These are phyloP conservation scores for Phoma sp. DNA, from an alignment of 2,329 filamentous ascomycete genomes.

Conservation along the genomic window DNA sequence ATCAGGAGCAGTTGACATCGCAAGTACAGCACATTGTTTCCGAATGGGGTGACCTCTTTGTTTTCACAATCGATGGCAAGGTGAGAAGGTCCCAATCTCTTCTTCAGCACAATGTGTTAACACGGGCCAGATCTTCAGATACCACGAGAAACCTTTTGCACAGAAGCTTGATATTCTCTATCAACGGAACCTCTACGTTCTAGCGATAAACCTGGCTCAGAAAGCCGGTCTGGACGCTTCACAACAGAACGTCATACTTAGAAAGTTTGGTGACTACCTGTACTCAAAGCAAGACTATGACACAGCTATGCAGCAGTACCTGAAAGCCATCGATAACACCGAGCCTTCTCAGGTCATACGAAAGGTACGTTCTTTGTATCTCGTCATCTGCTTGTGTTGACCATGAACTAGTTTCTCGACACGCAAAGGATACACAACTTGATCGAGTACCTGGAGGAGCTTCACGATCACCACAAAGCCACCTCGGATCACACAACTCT, in stretches of 20 bases:
- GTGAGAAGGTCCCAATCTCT: constrained; percentile 55
- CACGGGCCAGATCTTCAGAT: constrained; percentile 73
- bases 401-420: constrained; percentile 75
- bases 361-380: constrained; percentile 63
- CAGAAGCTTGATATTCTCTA: constrained; percentile 94
- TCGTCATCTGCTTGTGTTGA: constrained; percentile 14
- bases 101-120: constrained; percentile 16
- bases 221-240: constrained; percentile 80
- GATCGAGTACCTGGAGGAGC: constrained; percentile 94
- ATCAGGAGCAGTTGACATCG: constrained; percentile 84
- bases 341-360: constrained; percentile 96
- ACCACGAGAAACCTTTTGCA: constrained; percentile 88
- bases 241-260: constrained; percentile 90
- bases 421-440: constrained; percentile 97
- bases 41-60: constrained; percentile 90
- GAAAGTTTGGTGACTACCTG: constrained; percentile 90
- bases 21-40: constrained; percentile 81
- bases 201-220: constrained; percentile 91
- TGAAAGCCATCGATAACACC: constrained; percentile 93
- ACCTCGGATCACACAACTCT: constrained; percentile 95
- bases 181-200: constrained; percentile 87
- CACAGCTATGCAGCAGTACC: constrained; percentile 98
- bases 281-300: constrained; percentile 97
- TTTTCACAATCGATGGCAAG: constrained; percentile 92
- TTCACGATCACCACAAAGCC: constrained; percentile 92